Conservation (phyloP, 169 alveolate species). For the Plasmodium ovale region DNA sequence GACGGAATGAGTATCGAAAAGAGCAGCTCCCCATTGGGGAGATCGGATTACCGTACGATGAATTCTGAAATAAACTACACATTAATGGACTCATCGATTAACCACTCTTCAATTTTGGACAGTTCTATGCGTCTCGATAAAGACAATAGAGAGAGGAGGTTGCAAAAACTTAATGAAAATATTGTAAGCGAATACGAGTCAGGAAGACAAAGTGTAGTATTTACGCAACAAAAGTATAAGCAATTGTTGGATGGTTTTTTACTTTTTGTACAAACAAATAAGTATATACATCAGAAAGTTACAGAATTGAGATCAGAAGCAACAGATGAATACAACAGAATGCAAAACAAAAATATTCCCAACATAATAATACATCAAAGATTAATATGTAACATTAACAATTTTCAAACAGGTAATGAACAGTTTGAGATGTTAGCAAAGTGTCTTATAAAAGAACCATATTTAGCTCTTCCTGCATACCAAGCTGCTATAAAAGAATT, state of each 20-base stretch:
- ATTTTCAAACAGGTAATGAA: constrained; percentile 79
- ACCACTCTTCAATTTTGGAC: constrained; percentile 62
- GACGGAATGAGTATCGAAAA: constrained; percentile 50
- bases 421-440: constrained; percentile 78
- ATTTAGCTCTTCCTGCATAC: constrained; percentile 87
- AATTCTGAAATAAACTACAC: constrained; percentile 55
- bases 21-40: constrained; percentile 40
- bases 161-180: constrained; percentile 50
- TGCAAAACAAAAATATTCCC: constrained; percentile 71
- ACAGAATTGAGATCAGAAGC: constrained; percentile 68
- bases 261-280: constrained; percentile 59
- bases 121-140: constrained; percentile 54
- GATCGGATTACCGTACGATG: constrained; percentile 38
- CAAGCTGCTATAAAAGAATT: constrained; percentile 89
- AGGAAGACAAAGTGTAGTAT: constrained; percentile 74
- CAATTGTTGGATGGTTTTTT: constrained; percentile 61
- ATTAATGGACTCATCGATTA: constrained; percentile 58
- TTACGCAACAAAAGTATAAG: constrained; percentile 68
- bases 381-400: constrained; percentile 80
- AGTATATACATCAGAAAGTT: constrained; percentile 55
- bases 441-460: constrained; percentile 83
- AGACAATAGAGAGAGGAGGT: constrained; percentile 40
- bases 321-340: constrained; percentile 57
- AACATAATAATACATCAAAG: constrained; percentile 83
- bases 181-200: constrained; percentile 67